A percentile compares a stretch with the other conserved stretches of the same genome.
Evolutionary conservation across 2,329 filamentous ascomycete species (phyloP).

Genomic region (Fusarium protoensiforme): DNA sequence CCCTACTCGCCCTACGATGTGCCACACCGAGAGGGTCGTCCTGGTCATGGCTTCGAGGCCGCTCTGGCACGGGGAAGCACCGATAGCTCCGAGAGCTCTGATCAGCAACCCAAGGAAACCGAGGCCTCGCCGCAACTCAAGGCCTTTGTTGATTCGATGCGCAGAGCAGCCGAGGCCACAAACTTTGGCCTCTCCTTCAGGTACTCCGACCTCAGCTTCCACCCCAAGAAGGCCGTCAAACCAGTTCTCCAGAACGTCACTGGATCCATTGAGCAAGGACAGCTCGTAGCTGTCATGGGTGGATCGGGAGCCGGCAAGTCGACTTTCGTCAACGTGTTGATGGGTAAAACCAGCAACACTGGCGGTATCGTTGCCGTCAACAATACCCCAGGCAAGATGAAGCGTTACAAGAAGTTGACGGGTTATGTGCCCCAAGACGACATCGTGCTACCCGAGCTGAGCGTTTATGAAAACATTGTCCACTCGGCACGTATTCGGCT

Average conservation of each 20-base stretch:
- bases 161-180: constrained; percentile 60
- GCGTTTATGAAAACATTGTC: constrained; percentile 70
- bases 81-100: constrained; percentile 45
- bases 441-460: constrained; percentile 68
- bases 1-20: constrained; percentile 33
- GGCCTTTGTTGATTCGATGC: constrained; percentile 64
- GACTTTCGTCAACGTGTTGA: constrained; percentile 70
- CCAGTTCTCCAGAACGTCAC: constrained; percentile 65
- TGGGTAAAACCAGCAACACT: constrained; percentile 66
- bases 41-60: constrained; percentile 51
- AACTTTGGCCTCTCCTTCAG: constrained; percentile 65
- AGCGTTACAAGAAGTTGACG: constrained; percentile 67
- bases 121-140: constrained; percentile 52
- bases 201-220: constrained; percentile 61
- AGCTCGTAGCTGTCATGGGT: constrained; percentile 69
- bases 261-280: constrained; percentile 63
- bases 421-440: constrained; percentile 73
- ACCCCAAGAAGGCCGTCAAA: constrained; percentile 55
- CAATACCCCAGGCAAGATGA: constrained; percentile 58
- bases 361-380: constrained; percentile 64
- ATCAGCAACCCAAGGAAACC: constrained; percentile 22
- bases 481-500: constrained; percentile 67
- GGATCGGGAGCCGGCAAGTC: constrained; percentile 69
- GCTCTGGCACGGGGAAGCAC: constrained; percentile 48
- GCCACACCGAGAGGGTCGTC: constrained; percentile 23